Conservation (phyloP, 108 stramenopile species). For the Nitzschia sp. region DNA sequence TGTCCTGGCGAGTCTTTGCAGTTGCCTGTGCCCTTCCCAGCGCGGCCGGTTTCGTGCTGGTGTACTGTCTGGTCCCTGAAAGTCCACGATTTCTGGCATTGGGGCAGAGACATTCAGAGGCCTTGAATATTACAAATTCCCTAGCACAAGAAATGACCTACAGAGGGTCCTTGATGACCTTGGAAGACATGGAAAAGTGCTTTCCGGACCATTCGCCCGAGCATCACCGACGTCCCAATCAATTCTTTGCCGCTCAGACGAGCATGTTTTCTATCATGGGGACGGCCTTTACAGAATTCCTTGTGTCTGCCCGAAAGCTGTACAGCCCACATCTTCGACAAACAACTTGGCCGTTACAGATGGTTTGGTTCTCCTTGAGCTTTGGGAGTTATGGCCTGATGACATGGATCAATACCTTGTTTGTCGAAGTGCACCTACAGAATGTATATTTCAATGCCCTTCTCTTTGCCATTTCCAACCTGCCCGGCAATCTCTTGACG, state of each 20-base stretch:
- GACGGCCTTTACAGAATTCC: constrained; percentile 28
- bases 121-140: constrained; percentile 50
- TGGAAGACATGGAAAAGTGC: constrained; percentile 41
- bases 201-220: constrained; percentile 30
- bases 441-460: constrained; percentile 79
- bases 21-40: constrained; percentile 70
- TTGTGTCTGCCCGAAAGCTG: constrained; percentile 37
- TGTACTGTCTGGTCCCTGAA: constrained; percentile 63
- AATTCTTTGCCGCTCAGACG: background rate
- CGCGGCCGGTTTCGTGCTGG: constrained; percentile 58
- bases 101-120: constrained; percentile 43
- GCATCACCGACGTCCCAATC: background rate
- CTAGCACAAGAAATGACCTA: constrained; percentile 46
- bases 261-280: background rate
- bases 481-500: constrained; percentile 74
- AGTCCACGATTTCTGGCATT: constrained; percentile 72
- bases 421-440: constrained; percentile 69
- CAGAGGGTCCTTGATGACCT: constrained; percentile 16
- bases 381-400: constrained; percentile 78
- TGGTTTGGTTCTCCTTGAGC: constrained; percentile 74
- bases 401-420: constrained; percentile 85
- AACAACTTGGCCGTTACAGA: constrained; percentile 68
- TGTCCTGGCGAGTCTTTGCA: constrained; percentile 73
- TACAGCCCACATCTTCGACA: constrained; percentile 49
- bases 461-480: constrained; percentile 68